Percentiles rank a stretch among this genome's conserved stretches.
Conservation (phyloP, 139 green algal genomes). For the Chlorella sp. region DNA sequence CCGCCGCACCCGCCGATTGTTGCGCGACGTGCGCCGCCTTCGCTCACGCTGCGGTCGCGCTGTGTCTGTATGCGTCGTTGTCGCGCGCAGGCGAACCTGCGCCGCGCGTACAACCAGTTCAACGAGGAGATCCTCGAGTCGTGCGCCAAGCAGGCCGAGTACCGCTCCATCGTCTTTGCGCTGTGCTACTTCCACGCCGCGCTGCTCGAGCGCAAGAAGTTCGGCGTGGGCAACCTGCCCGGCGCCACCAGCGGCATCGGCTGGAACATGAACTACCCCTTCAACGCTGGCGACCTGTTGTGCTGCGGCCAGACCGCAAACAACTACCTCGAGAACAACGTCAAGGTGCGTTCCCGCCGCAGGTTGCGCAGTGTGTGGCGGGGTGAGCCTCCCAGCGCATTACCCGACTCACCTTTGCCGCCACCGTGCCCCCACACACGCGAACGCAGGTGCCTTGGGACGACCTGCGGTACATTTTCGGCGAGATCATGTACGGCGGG, state of each 20-base stretch:
- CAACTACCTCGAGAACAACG: slow-evolving; percentile 89
- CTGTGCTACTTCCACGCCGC: slow-evolving; percentile 89
- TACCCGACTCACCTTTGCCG: not conserved
- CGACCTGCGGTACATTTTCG: slow-evolving; percentile 87
- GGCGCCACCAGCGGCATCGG: slow-evolving; percentile 69
- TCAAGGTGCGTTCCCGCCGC: slow-evolving; percentile 72
- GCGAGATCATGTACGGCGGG: slow-evolving; percentile 95
- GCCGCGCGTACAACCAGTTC: slow-evolving; percentile 74
- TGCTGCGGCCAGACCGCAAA: slow-evolving; percentile 75
- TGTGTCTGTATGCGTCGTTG: not conserved
- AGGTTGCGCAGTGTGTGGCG: no score
- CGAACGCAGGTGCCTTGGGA: slow-evolving; percentile 69
- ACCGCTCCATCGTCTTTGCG: slow-evolving; percentile 80
- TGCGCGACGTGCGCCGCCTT: no score
- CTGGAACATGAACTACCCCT: slow-evolving; percentile 97
- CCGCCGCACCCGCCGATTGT: no score
- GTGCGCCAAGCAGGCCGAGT: slow-evolving; percentile 80
- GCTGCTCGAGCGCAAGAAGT: slow-evolving; percentile 92
- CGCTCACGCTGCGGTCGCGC: no score
- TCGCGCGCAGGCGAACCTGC: slow-evolving; percentile 51
- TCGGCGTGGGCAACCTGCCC: slow-evolving; percentile 85
- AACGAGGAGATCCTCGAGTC: slow-evolving; percentile 82
- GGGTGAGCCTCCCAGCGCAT: no score
- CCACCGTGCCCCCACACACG: not conserved
- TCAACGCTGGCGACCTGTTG: slow-evolving; percentile 86